phyloP scores from a whole-genome alignment of 2,329 filamentous ascomycete genomes.

The Alternaria dauci region DNA sequence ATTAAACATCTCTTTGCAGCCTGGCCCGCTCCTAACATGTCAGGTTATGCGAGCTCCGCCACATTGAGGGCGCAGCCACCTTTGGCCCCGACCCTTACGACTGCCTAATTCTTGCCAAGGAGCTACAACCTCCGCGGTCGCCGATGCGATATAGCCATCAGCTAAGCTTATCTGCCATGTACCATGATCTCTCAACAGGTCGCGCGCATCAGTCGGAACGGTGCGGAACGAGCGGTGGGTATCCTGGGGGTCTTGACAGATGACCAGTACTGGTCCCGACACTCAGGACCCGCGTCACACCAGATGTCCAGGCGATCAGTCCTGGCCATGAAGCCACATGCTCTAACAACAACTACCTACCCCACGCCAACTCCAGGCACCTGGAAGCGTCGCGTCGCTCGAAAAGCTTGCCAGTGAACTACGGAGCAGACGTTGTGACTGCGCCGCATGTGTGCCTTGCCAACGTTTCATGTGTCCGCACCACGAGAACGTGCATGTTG shows the following conservation, averaged over 20 bases:
- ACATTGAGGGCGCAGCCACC: slow-evolving; percentile 18
- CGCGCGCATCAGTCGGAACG: background rate
- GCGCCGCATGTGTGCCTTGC: background rate
- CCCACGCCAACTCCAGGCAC: background rate
- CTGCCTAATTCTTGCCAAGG: slow-evolving; percentile 19
- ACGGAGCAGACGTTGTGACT: background rate
- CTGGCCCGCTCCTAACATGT: background rate
- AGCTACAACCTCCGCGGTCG: slow-evolving; percentile 14
- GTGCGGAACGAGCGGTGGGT: slow-evolving; percentile 4
- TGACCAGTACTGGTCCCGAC: slow-evolving; percentile 9
- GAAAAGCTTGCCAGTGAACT: background rate
- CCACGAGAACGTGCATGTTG: background rate
- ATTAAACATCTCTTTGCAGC: background rate
- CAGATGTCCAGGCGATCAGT: slow-evolving; percentile 11
- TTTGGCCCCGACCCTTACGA: slow-evolving; percentile 16
- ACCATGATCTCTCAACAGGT: background rate
- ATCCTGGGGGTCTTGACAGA: slow-evolving; percentile 5
- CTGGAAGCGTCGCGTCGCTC: background rate
- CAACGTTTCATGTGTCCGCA: background rate
- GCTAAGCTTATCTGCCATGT: slow-evolving; percentile 19
- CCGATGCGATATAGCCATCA: slow-evolving; percentile 23
- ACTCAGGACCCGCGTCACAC: slow-evolving; percentile 7
- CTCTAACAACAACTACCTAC: background rate
- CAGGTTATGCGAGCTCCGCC: slow-evolving; percentile 21
- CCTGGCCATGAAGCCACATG: background rate